phyloP scores from a whole-genome alignment of 2,329 filamentous ascomycete genomes.

The Pseudogymnoascus sp. region DNA sequence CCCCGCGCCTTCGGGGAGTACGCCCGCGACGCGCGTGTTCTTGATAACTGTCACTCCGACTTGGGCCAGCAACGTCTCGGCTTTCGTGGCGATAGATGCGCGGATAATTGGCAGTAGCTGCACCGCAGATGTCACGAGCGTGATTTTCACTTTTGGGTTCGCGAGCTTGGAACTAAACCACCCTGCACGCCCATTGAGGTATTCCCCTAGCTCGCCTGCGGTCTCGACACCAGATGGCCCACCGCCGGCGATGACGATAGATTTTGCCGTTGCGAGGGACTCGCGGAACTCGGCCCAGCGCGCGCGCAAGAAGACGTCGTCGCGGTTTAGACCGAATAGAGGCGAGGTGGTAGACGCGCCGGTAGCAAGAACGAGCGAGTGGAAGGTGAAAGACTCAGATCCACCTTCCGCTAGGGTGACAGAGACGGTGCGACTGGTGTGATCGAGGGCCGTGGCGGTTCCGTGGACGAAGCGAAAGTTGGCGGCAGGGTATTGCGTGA shows the following conservation, averaged over 20 bases:
- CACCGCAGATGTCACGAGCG: slow-evolving; percentile 34
- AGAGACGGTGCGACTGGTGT: slow-evolving; percentile 28
- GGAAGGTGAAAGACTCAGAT: slow-evolving; percentile 28
- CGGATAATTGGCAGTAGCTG: slow-evolving; percentile 37
- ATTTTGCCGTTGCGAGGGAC: slow-evolving; percentile 33
- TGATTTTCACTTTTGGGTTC: slow-evolving; percentile 37
- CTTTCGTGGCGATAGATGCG: slow-evolving; percentile 32
- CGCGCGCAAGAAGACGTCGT: slow-evolving; percentile 28
- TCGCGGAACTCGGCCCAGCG: slow-evolving; percentile 35
- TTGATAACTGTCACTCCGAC: slow-evolving; percentile 42
- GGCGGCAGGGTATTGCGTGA: slow-evolving; percentile 32
- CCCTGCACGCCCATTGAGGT: slow-evolving; percentile 40
- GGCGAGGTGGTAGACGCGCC: slow-evolving; percentile 40
- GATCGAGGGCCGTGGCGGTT: slow-evolving; percentile 32
- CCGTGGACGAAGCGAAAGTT: slow-evolving; percentile 39
- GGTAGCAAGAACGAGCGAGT: slow-evolving; percentile 43
- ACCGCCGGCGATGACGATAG: slow-evolving; percentile 39
- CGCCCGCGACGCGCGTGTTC: slow-evolving; percentile 31
- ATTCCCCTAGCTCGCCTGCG: slow-evolving; percentile 44
- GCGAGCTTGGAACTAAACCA: slow-evolving; percentile 29
- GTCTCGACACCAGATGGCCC: slow-evolving; percentile 39
- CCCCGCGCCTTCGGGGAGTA: slow-evolving; percentile 28
- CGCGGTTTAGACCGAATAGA: slow-evolving; percentile 33
- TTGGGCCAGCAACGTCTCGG: slow-evolving; percentile 35
- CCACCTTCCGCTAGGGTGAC: slow-evolving; percentile 18